Evolutionary conservation across 306 rosid species (phyloP).

Genomic region (Cucumis melo): DNA sequence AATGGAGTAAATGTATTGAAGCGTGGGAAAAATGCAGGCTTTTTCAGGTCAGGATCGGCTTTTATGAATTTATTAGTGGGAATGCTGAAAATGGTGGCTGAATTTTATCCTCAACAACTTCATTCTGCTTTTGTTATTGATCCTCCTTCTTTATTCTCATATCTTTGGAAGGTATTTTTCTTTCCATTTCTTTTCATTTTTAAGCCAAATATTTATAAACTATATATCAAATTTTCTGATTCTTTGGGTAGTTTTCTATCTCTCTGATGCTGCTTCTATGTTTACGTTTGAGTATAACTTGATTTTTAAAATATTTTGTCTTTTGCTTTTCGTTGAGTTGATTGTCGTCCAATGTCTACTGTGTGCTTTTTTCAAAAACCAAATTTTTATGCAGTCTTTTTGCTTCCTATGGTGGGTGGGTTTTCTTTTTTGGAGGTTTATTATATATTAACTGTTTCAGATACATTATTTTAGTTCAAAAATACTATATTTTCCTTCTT

Average conservation of each 20-base stretch:
- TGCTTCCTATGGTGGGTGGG: neutral
- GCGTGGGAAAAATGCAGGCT: slow-evolving; percentile 42
- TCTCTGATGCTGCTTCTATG: neutral
- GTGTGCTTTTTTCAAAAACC: neutral
- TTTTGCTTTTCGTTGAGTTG: neutral
- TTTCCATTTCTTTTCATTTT: neutral
- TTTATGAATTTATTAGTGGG: slow-evolving; percentile 63
- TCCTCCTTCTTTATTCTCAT: slow-evolving; percentile 77
- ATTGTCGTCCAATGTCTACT: neutral
- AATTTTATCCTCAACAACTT: slow-evolving; percentile 67
- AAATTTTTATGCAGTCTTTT: neutral
- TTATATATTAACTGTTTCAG: too few relatives aligned
- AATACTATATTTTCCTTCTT: too few relatives aligned
- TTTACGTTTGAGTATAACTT: neutral
- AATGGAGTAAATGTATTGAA: neutral
- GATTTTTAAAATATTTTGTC: neutral
- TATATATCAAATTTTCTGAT: too few relatives aligned
- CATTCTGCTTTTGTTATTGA: slow-evolving; percentile 70
- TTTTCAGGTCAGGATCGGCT: slow-evolving; percentile 81
- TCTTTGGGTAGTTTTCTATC: too few relatives aligned
- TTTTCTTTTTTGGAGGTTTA: too few relatives aligned
- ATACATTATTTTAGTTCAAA: too few relatives aligned
- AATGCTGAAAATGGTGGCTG: slow-evolving; percentile 61
- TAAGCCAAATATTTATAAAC: too few relatives aligned
- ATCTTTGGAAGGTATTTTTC: slow-evolving; percentile 75